A percentile compares a stretch with the other conserved stretches of the same genome.
phyloP scores from a whole-genome alignment of 495 filamentous ascomycete species.

The Penicillium herquei region DNA sequence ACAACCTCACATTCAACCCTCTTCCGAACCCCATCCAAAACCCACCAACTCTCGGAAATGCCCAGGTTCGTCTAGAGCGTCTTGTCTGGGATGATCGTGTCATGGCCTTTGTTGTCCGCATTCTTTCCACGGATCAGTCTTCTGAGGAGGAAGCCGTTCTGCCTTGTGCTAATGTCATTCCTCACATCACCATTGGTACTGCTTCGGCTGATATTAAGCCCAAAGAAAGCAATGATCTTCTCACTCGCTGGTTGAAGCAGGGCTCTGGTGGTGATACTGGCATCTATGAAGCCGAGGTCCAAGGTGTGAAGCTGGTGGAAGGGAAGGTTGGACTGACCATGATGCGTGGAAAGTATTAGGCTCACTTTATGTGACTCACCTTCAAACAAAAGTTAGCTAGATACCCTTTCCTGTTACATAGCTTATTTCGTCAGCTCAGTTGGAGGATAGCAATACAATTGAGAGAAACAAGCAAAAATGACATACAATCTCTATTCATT shows the following conservation, averaged over 20 bases:
- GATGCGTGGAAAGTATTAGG: conserved; percentile 29
- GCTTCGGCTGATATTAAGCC: conserved; percentile 71
- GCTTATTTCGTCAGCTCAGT: no score
- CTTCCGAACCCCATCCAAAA: conserved; percentile 35
- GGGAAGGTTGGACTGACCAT: conserved; percentile 44
- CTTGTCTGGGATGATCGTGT: conserved; percentile 77
- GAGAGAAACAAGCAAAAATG: not conserved
- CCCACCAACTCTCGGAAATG: conserved; percentile 46
- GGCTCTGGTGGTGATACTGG: conserved; percentile 51
- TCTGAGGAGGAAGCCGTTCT: conserved; percentile 47
- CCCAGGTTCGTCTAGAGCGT: conserved; percentile 59
- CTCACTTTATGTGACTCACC: not conserved
- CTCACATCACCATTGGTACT: conserved; percentile 90
- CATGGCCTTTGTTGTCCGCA: conserved; percentile 83
- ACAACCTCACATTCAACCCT: conserved; percentile 34
- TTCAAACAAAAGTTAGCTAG: not conserved
- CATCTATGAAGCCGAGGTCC: conserved; percentile 44
- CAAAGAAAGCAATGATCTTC: conserved; percentile 85
- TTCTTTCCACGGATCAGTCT: conserved; percentile 42
- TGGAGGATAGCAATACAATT: not conserved
- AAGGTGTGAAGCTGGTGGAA: conserved; percentile 42
- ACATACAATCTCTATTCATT: not conserved
- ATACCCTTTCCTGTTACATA: not conserved
- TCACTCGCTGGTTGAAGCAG: conserved; percentile 62
- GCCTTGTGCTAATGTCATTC: conserved; percentile 71